Evolutionary conservation across 2,329 filamentous ascomycete species (phyloP).

Genomic region (Geosmithia flava): DNA sequence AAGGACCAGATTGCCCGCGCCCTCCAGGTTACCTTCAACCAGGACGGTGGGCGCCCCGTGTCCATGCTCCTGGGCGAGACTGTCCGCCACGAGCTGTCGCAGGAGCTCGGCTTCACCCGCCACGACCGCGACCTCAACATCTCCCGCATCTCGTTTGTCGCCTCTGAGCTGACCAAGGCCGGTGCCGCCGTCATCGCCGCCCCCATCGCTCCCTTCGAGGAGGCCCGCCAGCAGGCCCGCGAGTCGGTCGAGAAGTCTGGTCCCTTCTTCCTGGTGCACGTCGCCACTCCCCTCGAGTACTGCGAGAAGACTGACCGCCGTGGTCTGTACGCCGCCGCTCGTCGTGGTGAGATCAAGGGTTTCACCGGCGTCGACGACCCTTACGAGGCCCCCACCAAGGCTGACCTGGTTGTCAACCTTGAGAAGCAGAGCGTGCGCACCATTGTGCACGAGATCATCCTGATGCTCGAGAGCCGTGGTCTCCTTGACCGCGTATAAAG

Average conservation of each 20-base stretch:
- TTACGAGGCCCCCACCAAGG: constrained; percentile 74
- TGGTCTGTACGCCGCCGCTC: constrained; percentile 76
- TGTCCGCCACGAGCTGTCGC: constrained; percentile 82
- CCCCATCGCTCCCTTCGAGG: constrained; percentile 87
- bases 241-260: constrained; percentile 82
- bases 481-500: constrained; percentile 60
- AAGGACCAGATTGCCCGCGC: constrained; percentile 96
- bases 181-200: constrained; percentile 93
- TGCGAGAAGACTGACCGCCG: constrained; percentile 91
- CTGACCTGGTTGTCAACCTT: constrained; percentile 73
- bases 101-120: constrained; percentile 88
- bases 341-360: constrained; percentile 85
- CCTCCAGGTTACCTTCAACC: constrained; percentile 92
- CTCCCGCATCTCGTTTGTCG: constrained; percentile 90
- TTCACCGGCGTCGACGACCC: constrained; percentile 98
- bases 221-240: constrained; percentile 61
- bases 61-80: constrained; percentile 93
- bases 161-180: constrained; percentile 83
- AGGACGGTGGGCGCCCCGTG: constrained; percentile 90
- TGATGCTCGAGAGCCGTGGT: constrained; percentile 81
- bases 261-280: constrained; percentile 90
- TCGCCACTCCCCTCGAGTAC: constrained; percentile 83
- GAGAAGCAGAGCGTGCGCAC: constrained; percentile 82
- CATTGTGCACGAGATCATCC: constrained; percentile 92
- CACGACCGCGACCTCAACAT: constrained; percentile 94